These are phyloP conservation scores for Serendipita indica DNA, from an alignment of 768 basidiomycete species.

Conservation along the genomic window DNA sequence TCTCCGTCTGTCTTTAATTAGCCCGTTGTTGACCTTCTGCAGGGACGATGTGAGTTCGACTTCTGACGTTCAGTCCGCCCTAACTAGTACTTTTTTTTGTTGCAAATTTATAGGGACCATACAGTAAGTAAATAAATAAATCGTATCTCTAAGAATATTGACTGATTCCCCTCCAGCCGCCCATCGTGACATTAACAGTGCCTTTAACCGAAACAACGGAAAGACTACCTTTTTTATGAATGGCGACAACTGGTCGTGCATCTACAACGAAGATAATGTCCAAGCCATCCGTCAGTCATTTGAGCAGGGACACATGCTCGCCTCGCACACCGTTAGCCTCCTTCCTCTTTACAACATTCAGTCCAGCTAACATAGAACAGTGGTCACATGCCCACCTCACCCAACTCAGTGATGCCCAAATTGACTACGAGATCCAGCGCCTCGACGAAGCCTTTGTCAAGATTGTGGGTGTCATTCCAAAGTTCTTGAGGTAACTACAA, in stretches of 20 bases:
- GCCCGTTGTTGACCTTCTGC: background rate
- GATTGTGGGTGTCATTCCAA: slow-evolving; percentile 1
- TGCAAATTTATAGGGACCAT: background rate
- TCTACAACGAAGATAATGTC: slow-evolving; percentile 7
- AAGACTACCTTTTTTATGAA: slow-evolving; percentile 5
- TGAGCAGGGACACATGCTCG: background rate
- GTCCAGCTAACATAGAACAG: no score
- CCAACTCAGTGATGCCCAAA: background rate
- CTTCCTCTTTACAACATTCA: background rate
- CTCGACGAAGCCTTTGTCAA: slow-evolving; percentile 7
- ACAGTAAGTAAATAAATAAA: background rate
- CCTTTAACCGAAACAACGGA: background rate
- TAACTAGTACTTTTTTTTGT: background rate
- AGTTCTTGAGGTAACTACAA: slow-evolving; percentile 1
- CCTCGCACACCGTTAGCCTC: background rate
- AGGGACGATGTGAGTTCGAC: slow-evolving; percentile 7
- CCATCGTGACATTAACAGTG: background rate
- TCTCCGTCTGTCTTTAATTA: background rate
- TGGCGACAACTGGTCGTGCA: slow-evolving; percentile 8
- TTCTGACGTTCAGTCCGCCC: background rate
- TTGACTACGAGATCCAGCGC: slow-evolving; percentile 9
- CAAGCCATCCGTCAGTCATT: background rate
- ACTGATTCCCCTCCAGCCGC: background rate
- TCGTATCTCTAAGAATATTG: background rate
- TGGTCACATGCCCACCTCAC: background rate